phyloP scores from a whole-genome alignment of 441 rosid species.

The Arabidopsis hybrid region DNA sequence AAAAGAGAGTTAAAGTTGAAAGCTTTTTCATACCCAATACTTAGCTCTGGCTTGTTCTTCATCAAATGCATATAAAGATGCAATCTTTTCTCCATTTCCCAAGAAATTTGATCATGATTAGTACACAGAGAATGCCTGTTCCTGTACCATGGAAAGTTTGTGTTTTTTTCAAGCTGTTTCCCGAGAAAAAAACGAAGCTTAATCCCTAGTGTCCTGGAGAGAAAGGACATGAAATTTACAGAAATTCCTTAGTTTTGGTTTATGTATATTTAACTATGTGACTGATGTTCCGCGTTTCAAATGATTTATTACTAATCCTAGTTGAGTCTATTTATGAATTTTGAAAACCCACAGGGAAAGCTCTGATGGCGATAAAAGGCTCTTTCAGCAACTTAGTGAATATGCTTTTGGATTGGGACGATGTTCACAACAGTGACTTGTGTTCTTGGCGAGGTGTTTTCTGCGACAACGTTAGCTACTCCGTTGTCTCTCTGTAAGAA shows the following conservation, averaged over 20 bases:
- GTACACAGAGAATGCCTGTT: neutral
- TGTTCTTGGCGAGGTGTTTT: slow-evolving; percentile 94
- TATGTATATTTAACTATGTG: neutral
- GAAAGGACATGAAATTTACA: neutral
- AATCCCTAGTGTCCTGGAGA: neutral
- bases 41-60: slow-evolving; percentile 22
- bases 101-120: slow-evolving; percentile 27
- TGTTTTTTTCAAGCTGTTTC: neutral
- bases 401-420: slow-evolving; percentile 82
- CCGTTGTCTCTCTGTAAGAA: slow-evolving; percentile 80
- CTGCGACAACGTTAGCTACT: slow-evolving; percentile 67
- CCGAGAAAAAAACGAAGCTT: neutral
- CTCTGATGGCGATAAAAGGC: slow-evolving; percentile 73
- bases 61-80: neutral
- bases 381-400: slow-evolving; percentile 80
- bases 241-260: neutral
- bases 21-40: slow-evolving; percentile 34
- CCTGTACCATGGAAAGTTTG: neutral
- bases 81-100: slow-evolving; percentile 29
- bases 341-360: slow-evolving; percentile 55
- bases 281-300: neutral
- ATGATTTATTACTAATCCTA: neutral
- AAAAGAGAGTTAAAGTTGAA: slow-evolving; percentile 32
- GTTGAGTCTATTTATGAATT: neutral
- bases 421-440: slow-evolving; percentile 59